Evolutionary conservation across 768 basidiomycete genomes (phyloP).

Genomic region (Pisolithus tinctorius): DNA sequence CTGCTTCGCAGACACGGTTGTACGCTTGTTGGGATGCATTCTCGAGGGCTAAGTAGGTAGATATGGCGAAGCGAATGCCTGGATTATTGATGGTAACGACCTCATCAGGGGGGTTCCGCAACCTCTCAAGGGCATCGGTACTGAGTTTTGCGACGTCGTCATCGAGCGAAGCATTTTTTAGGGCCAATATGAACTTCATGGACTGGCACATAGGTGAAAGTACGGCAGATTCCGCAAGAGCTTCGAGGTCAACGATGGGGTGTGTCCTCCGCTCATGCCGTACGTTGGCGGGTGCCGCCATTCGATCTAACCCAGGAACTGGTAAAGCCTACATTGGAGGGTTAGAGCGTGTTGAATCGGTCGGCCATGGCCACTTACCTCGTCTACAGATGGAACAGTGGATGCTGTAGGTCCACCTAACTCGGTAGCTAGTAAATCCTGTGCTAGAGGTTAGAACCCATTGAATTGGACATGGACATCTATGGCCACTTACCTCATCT

Average conservation of each 20-base stretch:
- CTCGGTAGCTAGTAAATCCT: no score
- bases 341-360: no score
- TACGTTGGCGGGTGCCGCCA: no score
- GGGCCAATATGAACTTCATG: neutral
- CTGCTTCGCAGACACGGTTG: neutral
- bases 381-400: no score
- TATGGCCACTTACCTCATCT: no score
- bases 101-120: neutral
- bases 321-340: no score
- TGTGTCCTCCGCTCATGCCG: neutral
- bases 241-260: neutral
- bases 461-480: no score
- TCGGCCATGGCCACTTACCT: no score
- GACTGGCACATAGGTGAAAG: neutral
- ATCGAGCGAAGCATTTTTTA: neutral
- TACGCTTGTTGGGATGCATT: slow-evolving; percentile 5
- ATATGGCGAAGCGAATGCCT: neutral
- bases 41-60: slow-evolving; percentile 4
- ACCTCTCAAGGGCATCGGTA: neutral
- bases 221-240: neutral
- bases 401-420: no score
- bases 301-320: no score
- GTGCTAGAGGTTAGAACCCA: no score
- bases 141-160: neutral
- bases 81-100: slow-evolving; percentile 1